These are phyloP conservation scores for Suillus bovinus DNA, from an alignment of 768 basidiomycete species.

Conservation along the genomic window DNA sequence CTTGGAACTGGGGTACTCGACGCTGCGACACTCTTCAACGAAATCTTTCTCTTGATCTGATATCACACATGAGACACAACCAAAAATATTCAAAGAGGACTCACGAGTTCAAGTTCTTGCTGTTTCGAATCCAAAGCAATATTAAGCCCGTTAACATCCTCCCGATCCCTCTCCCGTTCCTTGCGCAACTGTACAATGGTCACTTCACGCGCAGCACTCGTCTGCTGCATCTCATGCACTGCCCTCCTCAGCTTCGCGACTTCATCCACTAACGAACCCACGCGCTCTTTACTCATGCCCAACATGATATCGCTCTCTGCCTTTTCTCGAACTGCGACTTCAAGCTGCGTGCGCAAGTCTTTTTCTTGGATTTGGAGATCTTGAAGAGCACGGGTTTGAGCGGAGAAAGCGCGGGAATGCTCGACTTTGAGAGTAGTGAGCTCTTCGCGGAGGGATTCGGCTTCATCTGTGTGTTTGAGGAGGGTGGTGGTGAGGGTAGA, in stretches of 20 bases:
- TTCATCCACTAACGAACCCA: slow-evolving; percentile 54
- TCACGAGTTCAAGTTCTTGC: slow-evolving; percentile 87
- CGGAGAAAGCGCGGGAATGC: slow-evolving; percentile 48
- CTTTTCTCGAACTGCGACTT: slow-evolving; percentile 51
- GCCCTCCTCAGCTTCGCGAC: slow-evolving; percentile 59
- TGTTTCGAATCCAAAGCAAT: slow-evolving; percentile 94
- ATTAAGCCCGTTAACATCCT: slow-evolving; percentile 82
- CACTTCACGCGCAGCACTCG: slow-evolving; percentile 84
- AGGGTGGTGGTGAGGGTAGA: slow-evolving; percentile 47
- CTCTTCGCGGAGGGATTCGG: slow-evolving; percentile 55
- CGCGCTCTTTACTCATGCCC: slow-evolving; percentile 48
- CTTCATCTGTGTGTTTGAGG: slow-evolving; percentile 49
- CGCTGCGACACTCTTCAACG: background rate
- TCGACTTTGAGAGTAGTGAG: slow-evolving; percentile 56
- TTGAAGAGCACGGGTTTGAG: slow-evolving; percentile 41
- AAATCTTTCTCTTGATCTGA: slow-evolving; percentile 17
- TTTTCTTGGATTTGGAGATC: slow-evolving; percentile 12
- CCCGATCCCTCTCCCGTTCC: slow-evolving; percentile 63
- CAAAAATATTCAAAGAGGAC: slow-evolving; percentile 26
- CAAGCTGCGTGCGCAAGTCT: slow-evolving; percentile 38
- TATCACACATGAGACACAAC: background rate
- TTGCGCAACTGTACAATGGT: slow-evolving; percentile 73
- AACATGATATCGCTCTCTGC: slow-evolving; percentile 56
- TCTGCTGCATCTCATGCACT: slow-evolving; percentile 71
- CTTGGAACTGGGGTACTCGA: background rate